Conservation (phyloP, 2,329 filamentous ascomycete species). For the Triangularia verruculosa region DNA sequence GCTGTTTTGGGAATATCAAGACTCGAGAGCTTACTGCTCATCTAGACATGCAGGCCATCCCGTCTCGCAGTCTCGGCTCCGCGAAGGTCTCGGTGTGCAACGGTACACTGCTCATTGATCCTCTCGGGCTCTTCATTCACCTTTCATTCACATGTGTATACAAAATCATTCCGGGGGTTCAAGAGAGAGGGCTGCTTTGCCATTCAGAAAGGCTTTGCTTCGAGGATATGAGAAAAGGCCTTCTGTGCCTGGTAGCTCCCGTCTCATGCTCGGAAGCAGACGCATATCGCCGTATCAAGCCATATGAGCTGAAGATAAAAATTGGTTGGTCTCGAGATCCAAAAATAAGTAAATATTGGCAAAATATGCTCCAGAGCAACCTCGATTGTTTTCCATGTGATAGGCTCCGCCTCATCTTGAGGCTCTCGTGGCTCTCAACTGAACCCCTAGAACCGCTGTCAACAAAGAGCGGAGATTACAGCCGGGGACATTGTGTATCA, state of each 20-base stretch:
- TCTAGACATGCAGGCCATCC: too few relatives aligned
- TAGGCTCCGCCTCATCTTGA: not conserved
- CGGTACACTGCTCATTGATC: not conserved
- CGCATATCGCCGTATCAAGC: too few relatives aligned
- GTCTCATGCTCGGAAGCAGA: too few relatives aligned
- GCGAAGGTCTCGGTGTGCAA: not conserved
- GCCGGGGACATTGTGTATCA: not conserved
- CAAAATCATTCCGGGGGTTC: too few relatives aligned
- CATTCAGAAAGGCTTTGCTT: too few relatives aligned
- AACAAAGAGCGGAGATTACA: slow-evolving; percentile 4
- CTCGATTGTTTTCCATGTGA: not conserved
- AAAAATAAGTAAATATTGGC: not conserved
- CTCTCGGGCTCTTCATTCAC: not conserved
- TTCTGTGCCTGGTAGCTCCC: too few relatives aligned
- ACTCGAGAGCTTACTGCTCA: not conserved
- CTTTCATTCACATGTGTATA: not conserved
- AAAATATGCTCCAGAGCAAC: not conserved
- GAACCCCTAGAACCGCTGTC: not conserved
- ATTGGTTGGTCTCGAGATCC: not conserved
- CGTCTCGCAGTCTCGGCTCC: not conserved
- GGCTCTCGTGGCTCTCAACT: not conserved
- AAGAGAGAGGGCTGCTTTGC: too few relatives aligned
- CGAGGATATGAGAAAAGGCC: too few relatives aligned
- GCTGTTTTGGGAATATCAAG: not conserved
- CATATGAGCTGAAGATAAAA: not conserved